These are phyloP conservation scores for Clavispora santaluciae DNA, from an alignment of 805 yeast genomes.

Conservation along the genomic window DNA sequence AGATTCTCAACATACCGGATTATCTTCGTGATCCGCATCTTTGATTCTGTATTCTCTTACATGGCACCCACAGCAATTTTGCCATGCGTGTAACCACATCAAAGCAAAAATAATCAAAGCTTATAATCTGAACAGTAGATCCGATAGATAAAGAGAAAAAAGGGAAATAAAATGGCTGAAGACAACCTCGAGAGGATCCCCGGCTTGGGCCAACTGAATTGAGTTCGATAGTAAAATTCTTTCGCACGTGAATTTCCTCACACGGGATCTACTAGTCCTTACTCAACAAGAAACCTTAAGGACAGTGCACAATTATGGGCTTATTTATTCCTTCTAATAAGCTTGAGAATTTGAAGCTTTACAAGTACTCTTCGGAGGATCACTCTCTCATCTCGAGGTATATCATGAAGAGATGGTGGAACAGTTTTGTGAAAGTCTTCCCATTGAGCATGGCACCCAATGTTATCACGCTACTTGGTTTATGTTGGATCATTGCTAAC, in stretches of 20 bases:
- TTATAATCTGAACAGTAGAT: too few relatives aligned
- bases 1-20: too few relatives aligned
- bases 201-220: too few relatives aligned
- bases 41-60: background rate
- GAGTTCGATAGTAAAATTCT: background rate
- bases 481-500: slow-evolving; percentile 64
- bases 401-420: slow-evolving; percentile 80
- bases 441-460: slow-evolving; percentile 93
- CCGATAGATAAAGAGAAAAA: too few relatives aligned
- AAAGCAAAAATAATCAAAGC: too few relatives aligned
- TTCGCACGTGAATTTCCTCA: background rate
- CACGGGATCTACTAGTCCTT: too few relatives aligned
- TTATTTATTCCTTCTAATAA: slow-evolving; percentile 53
- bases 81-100: background rate
- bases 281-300: too few relatives aligned
- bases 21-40: background rate
- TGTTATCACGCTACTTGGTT: slow-evolving; percentile 76
- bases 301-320: slow-evolving; percentile 55
- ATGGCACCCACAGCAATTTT: background rate
- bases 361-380: slow-evolving; percentile 74
- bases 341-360: slow-evolving; percentile 49
- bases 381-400: slow-evolving; percentile 72
- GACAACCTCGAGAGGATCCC: too few relatives aligned
- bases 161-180: too few relatives aligned
- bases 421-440: slow-evolving; percentile 62